Evolutionary conservation across 2,329 filamentous ascomycete genomes (phyloP), one percentile per base, ranked within the genome.

Genomic region (Seiridium unicorne): DNA sequence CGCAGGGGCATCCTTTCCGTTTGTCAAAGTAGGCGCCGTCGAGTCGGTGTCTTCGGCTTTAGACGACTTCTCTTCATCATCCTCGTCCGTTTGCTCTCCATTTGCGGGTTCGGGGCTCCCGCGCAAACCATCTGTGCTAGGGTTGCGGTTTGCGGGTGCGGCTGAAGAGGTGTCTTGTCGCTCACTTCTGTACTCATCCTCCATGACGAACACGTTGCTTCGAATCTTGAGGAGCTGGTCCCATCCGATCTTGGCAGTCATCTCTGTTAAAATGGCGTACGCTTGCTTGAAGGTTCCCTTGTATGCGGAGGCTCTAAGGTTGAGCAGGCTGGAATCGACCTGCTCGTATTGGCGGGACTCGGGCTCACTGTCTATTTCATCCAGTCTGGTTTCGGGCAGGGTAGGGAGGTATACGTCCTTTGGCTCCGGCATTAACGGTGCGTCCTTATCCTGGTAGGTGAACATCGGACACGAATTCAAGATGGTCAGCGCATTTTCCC

Each of bases 391-490:
- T 74, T 98, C 95, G 0, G 90, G 84, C 57, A 98, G 83, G 13
- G 94, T 91, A 0, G 95, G 95, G 11, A 99, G 84, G 66, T 91
- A 87, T 47, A 98, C 90, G 59, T 93, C 91, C 68, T 90, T 89
- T 0, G 95, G 93, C 70, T 97, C 93, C 1, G 95, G 95, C 90
- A 98, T 94, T 61, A 95, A 79, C 3, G 95, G 95, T 5, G 93
- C 90, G 73, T 99, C 95, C 75, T 97, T 98, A 76, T 99, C 95
- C 76, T 98, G 95, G 75, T 99, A 98, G 5, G 95, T 99, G 75
- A 99, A 99, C 95, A 99, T 99, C 7, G 95, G 95, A 74, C 95
- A 99, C 18, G 95, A 99, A 77, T 99, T 99, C 57, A 99, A 83
- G 3, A 95, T 98, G 4, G 96, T 88, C 32, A 99, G 84, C 0